phyloP scores from a whole-genome alignment of 2,329 filamentous ascomycete genomes.

The Fusarium coffeatum region DNA sequence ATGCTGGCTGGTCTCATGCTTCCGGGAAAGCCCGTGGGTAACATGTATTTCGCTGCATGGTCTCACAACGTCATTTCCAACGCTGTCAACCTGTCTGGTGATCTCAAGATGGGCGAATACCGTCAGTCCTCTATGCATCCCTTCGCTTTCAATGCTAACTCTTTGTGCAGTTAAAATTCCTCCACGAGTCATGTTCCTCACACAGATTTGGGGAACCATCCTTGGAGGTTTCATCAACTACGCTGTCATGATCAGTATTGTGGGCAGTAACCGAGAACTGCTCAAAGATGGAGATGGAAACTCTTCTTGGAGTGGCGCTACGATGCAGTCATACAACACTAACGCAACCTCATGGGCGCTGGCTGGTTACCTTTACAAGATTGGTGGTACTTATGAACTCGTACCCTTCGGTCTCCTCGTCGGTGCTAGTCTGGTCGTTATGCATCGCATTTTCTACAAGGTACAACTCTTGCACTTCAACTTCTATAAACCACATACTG shows the following conservation, averaged over 20 bases:
- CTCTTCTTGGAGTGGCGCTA: slow-evolving; percentile 64
- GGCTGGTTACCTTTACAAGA: slow-evolving; percentile 64
- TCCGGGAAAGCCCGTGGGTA: slow-evolving; percentile 63
- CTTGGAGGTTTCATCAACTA: slow-evolving; percentile 67
- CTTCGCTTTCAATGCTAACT: slow-evolving; percentile 29
- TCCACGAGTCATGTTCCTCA: slow-evolving; percentile 65
- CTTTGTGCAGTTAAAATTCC: slow-evolving; percentile 62
- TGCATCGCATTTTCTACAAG: slow-evolving; percentile 58
- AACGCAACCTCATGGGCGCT: slow-evolving; percentile 63
- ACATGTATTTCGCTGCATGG: slow-evolving; percentile 70
- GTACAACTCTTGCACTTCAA: slow-evolving; percentile 45
- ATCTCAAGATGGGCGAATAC: slow-evolving; percentile 70
- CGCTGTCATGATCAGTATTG: slow-evolving; percentile 66
- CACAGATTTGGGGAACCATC: slow-evolving; percentile 66
- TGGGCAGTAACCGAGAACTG: slow-evolving; percentile 60
- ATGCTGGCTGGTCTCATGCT: slow-evolving; percentile 65
- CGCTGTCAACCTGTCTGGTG: slow-evolving; percentile 61
- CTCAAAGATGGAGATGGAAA: slow-evolving; percentile 60
- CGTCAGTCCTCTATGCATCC: slow-evolving; percentile 50
- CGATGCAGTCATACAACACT: slow-evolving; percentile 62
- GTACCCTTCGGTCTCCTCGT: slow-evolving; percentile 64
- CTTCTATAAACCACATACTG: neutral
- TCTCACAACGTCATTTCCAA: slow-evolving; percentile 67
- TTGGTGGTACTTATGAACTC: slow-evolving; percentile 56
- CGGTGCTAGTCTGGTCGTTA: slow-evolving; percentile 57